These are phyloP conservation scores for Sphagnum tenellum DNA, from an alignment of 225 moss, liverwort and hornwort genomes.

Conservation along the genomic window DNA sequence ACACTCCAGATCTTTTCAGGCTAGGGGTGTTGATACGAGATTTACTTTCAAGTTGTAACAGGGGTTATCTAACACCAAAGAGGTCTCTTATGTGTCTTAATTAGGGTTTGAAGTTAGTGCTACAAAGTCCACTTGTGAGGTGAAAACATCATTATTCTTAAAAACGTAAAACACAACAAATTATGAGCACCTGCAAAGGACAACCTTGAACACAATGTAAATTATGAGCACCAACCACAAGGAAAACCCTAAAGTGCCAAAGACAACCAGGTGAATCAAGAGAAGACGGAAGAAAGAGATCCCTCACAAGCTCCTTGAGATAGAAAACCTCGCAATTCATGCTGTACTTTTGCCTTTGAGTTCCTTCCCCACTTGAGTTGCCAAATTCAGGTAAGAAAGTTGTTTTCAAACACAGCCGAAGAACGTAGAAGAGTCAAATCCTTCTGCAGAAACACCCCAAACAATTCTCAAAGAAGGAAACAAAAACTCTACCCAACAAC, in stretches of 20 bases:
- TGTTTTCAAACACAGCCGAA: too few relatives aligned
- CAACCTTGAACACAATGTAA: not conserved
- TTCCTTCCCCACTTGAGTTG: too few relatives aligned
- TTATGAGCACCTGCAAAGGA: not conserved
- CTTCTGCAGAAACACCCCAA: too few relatives aligned
- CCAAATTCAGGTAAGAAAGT: too few relatives aligned
- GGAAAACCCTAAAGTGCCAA: not conserved
- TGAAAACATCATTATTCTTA: too few relatives aligned
- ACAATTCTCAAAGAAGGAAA: too few relatives aligned
- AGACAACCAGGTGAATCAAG: not conserved
- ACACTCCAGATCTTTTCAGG: not conserved
- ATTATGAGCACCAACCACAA: not conserved
- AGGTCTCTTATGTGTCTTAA: too few relatives aligned
- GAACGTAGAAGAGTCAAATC: not conserved
- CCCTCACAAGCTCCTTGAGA: constrained; percentile 77
- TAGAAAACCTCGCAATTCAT: constrained; percentile 97
- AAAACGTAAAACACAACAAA: not conserved
- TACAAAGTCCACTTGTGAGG: too few relatives aligned
- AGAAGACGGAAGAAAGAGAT: not conserved
- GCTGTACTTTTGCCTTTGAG: not conserved
- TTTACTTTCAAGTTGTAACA: not conserved
- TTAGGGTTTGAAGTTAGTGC: too few relatives aligned
- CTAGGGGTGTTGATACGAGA: not conserved
- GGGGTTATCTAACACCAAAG: too few relatives aligned
- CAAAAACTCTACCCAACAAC: too few relatives aligned